These are phyloP conservation scores for Blastocladiella emersonii DNA, from an alignment of 371 early-diverging fungal species.

Conservation along the genomic window DNA sequence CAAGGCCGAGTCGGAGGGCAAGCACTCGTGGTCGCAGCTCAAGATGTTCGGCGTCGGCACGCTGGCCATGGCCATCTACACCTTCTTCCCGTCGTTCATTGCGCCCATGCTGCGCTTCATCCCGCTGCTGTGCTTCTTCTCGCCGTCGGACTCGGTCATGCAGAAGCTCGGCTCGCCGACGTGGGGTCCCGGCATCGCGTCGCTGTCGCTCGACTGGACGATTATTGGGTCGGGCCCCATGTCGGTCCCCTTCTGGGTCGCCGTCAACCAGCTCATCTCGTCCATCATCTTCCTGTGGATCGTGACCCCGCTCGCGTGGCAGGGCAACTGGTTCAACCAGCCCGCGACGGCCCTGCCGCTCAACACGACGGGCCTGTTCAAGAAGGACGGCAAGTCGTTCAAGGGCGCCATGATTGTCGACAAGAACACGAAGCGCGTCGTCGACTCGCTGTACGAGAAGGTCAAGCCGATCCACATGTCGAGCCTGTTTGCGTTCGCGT, in stretches of 20 bases:
- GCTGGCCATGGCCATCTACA: slow-evolving; percentile 34
- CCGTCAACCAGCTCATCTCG: background rate
- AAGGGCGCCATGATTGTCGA: background rate
- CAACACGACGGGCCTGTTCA: background rate
- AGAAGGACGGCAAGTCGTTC: background rate
- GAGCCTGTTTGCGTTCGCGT: slow-evolving; percentile 13
- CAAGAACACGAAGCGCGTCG: background rate
- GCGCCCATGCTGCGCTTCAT: slow-evolving; percentile 53
- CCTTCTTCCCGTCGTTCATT: slow-evolving; percentile 65
- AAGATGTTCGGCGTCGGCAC: slow-evolving; percentile 50
- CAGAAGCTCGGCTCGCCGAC: background rate
- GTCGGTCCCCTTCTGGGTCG: background rate
- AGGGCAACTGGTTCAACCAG: background rate
- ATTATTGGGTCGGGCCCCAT: slow-evolving; percentile 24
- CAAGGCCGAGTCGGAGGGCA: slow-evolving; percentile 7
- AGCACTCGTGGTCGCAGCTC: slow-evolving; percentile 27
- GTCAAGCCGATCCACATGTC: slow-evolving; percentile 9
- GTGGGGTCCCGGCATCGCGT: slow-evolving; percentile 20
- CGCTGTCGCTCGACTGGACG: slow-evolving; percentile 63
- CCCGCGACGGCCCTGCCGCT: background rate
- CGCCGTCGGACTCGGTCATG: slow-evolving; percentile 13
- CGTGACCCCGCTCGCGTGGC: background rate
- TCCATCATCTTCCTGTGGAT: background rate
- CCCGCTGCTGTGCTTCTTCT: slow-evolving; percentile 58
- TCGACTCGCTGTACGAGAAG: background rate